Evolutionary conservation across 1,139 yeast species (phyloP).

Genomic region (Pichia sp.): DNA sequence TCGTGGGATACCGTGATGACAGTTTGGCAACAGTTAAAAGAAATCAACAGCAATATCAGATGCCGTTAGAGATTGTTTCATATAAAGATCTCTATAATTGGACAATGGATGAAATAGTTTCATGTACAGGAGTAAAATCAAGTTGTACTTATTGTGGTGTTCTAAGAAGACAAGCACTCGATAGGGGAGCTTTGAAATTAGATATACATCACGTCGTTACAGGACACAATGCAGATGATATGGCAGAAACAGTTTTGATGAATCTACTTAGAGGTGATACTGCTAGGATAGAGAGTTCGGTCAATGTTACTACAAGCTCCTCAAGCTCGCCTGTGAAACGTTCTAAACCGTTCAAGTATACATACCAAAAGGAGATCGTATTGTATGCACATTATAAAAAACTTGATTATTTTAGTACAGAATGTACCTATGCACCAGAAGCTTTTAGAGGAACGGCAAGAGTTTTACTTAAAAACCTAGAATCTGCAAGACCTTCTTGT

Average conservation of each 20-base stretch:
- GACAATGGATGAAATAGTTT: slow-evolving; percentile 98
- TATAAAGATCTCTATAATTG: slow-evolving; percentile 85
- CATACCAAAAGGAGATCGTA: slow-evolving; percentile 96
- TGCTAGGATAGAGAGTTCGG: slow-evolving; percentile 86
- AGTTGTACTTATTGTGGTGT: slow-evolving; percentile 99
- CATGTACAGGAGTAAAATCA: slow-evolving; percentile 88
- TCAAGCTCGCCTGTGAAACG: slow-evolving; percentile 78
- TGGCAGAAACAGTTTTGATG: slow-evolving; percentile 98
- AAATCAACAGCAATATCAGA: slow-evolving; percentile 77
- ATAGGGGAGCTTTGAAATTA: slow-evolving; percentile 88
- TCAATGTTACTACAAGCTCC: slow-evolving; percentile 75
- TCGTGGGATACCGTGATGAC: slow-evolving; percentile 94
- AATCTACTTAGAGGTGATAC: slow-evolving; percentile 93
- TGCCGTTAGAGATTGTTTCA: slow-evolving; percentile 86
- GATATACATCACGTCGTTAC: slow-evolving; percentile 90
- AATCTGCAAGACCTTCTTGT: slow-evolving; percentile 85
- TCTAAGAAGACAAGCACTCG: slow-evolving; percentile 89
- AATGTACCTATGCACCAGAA: slow-evolving; percentile 96
- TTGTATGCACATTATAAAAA: slow-evolving; percentile 94
- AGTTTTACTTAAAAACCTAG: slow-evolving; percentile 81
- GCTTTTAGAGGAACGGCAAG: slow-evolving; percentile 98
- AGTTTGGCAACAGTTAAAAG: slow-evolving; percentile 94
- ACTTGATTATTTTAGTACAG: slow-evolving; percentile 93
- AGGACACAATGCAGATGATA: slow-evolving; percentile 98
- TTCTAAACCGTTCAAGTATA: slow-evolving; percentile 91